Base-by-base conservation (phyloP, 345 rosid species). In the Boechera stricta region DNA sequence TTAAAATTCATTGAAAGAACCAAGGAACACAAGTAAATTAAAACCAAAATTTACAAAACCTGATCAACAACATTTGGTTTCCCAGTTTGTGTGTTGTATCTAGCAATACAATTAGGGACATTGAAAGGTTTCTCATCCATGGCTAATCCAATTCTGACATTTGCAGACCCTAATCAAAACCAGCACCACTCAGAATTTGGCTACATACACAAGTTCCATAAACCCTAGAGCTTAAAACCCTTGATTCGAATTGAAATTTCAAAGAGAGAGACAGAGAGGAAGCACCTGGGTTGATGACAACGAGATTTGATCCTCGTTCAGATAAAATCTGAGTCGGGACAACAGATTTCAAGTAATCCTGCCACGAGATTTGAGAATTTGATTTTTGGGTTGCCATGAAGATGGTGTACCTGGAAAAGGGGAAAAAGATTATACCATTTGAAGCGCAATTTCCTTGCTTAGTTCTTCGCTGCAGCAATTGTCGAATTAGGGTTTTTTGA, bases 331-430 rank as follows among this genome's bases (percentile, higher is more conserved):
- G 98, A 51, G 97, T 92, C 13, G 99, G 98, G 4, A 87, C 85
- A 78, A 88, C 97, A 13, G 99, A 84, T 81, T 87, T 95, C 89
- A 95, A 75, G 87, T 95, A 91, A 85, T 95, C 99, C 99, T 92
- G 88, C 28, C 2, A 51, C 12, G 28, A 51, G 28, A 51, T 3
- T 6, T 51, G 5, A 18, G 28, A 51, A 16, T 51, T 51, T 21
- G 11, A 1, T 48, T n/a, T 48, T n/a, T 3, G 53, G 10, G 21
- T 51, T 51, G 11, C 26, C 55, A 51, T 51, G 55, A 51, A 51
- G 18, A 51, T 51, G 55, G 5, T 16, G 55, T 18, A 51, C 28
- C 55, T 51, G 28, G 5, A 18, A 51, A 51, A 49, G 5, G 12
- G 3, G 8, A 51, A 18, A 51, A 18, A 18, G 10, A 47, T 2